Evolutionary conservation across 2,329 filamentous ascomycete genomes (phyloP).

Genomic region (Hypoxylon sp.): DNA sequence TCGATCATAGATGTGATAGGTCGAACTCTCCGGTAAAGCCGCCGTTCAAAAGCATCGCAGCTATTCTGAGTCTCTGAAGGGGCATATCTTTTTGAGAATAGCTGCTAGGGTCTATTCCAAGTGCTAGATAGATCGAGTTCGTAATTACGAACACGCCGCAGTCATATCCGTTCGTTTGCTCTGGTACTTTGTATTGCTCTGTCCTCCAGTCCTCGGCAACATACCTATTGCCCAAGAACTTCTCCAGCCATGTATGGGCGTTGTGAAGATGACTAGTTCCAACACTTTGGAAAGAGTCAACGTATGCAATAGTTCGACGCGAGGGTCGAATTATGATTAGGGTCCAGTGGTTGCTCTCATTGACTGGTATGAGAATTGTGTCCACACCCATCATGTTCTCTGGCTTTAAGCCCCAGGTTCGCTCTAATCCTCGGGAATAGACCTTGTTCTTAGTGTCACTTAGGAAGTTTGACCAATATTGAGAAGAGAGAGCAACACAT

Average conservation of each 20-base stretch:
- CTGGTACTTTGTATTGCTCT: slow-evolving; percentile 64
- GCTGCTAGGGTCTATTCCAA: slow-evolving; percentile 66
- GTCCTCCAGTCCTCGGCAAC: slow-evolving; percentile 72
- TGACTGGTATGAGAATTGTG: slow-evolving; percentile 79
- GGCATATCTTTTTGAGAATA: slow-evolving; percentile 70
- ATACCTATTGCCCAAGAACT: slow-evolving; percentile 69
- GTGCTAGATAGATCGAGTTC: slow-evolving; percentile 75
- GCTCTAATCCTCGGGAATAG: slow-evolving; percentile 51
- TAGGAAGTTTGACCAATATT: slow-evolving; percentile 72
- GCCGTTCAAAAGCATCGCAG: slow-evolving; percentile 75
- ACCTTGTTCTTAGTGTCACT: slow-evolving; percentile 69
- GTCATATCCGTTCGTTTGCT: slow-evolving; percentile 77
- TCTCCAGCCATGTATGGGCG: slow-evolving; percentile 69
- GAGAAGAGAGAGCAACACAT: slow-evolving; percentile 74
- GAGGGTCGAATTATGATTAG: slow-evolving; percentile 76
- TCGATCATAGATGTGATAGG: slow-evolving; percentile 57
- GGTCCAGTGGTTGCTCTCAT: slow-evolving; percentile 77
- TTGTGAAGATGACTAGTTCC: slow-evolving; percentile 61
- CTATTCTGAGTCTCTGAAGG: slow-evolving; percentile 73
- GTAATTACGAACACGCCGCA: slow-evolving; percentile 84
- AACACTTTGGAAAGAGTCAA: slow-evolving; percentile 73
- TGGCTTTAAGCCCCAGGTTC: slow-evolving; percentile 69
- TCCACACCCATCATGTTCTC: slow-evolving; percentile 75
- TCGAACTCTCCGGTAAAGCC: slow-evolving; percentile 75
- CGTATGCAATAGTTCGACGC: slow-evolving; percentile 73